Percentiles rank a stretch among this genome's conserved stretches.
Conservation (phyloP, 352 stramenopile genomes). For the Phytopythium mirpurense region DNA sequence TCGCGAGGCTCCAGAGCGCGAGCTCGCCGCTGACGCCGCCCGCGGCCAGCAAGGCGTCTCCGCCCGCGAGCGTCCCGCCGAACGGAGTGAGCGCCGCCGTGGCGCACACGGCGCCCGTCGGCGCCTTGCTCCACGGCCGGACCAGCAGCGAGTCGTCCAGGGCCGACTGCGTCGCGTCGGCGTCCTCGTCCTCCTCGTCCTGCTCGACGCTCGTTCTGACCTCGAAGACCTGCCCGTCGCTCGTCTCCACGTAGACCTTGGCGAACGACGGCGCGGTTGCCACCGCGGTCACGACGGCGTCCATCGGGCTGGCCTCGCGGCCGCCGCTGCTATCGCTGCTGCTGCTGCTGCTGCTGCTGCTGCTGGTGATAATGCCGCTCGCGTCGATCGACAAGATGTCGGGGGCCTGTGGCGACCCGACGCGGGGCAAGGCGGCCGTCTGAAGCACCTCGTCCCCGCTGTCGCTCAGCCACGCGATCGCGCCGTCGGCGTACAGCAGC, state of each 20-base stretch:
- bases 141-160: constrained; percentile 26
- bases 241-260: constrained; percentile 58
- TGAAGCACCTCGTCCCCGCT: constrained; percentile 39
- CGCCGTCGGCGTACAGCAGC: constrained; percentile 41
- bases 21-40: constrained; percentile 42
- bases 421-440: constrained; percentile 21
- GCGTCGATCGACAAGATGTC: too few relatives aligned
- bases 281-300: constrained; percentile 28
- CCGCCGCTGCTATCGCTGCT: too few relatives aligned
- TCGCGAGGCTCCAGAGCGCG: constrained; percentile 46
- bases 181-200: constrained; percentile 27
- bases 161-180: not conserved
- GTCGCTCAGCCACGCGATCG: constrained; percentile 42
- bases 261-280: constrained; percentile 42
- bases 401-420: too few relatives aligned
- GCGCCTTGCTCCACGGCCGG: constrained; percentile 39
- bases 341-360: too few relatives aligned
- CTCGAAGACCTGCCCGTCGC: constrained; percentile 33
- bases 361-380: too few relatives aligned
- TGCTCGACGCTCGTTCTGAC: too few relatives aligned
- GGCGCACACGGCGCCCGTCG: constrained; percentile 38
- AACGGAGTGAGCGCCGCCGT: constrained; percentile 48
- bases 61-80: constrained; percentile 29
- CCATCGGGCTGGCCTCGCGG: not conserved
- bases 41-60: constrained; percentile 42